phyloP scores from a whole-genome alignment of 2,329 filamentous ascomycete genomes.

The Stenocarpella maydis region DNA sequence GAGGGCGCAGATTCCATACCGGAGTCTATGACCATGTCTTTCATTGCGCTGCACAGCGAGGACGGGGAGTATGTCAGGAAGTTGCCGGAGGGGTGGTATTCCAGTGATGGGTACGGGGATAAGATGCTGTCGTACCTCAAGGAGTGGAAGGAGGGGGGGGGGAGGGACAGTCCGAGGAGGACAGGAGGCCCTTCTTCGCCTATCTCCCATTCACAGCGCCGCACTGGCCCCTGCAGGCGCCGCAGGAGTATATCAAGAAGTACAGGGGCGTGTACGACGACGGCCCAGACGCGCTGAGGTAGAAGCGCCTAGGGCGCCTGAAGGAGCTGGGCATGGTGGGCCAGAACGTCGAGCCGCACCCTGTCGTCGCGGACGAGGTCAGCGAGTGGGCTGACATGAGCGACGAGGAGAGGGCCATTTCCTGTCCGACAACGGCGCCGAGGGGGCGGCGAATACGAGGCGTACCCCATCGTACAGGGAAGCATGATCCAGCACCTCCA shows the following conservation, averaged over 20 bases:
- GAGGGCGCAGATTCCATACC: conserved; percentile 49
- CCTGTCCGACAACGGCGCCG: conserved; percentile 64
- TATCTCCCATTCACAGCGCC: conserved; percentile 70
- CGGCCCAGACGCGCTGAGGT: conserved; percentile 64
- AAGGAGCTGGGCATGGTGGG: conserved; percentile 65
- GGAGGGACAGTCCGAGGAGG: conserved; percentile 32
- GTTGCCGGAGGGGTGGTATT: conserved; percentile 61
- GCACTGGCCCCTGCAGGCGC: conserved; percentile 70
- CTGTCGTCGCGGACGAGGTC: conserved; percentile 57
- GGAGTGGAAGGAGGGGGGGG: conserved; percentile 52
- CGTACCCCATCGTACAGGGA: conserved; percentile 36
- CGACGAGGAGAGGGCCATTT: conserved; percentile 58
- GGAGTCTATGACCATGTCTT: conserved; percentile 49
- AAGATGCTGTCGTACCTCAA: conserved; percentile 60
- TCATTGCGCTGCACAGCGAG: conserved; percentile 49
- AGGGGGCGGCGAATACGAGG: conserved; percentile 41
- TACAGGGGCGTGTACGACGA: conserved; percentile 69
- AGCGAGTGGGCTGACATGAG: conserved; percentile 57
- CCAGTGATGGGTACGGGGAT: conserved; percentile 60
- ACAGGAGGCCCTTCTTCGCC: conserved; percentile 61
- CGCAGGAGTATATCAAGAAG: conserved; percentile 60
- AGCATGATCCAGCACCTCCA: conserved; percentile 43
- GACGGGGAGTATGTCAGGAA: conserved; percentile 50
- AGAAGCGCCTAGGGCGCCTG: conserved; percentile 60
- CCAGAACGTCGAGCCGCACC: conserved; percentile 58